Evolutionary conservation across 2,329 filamentous ascomycete genomes (phyloP).

Genomic region (Macroventuria anomochaeta): DNA sequence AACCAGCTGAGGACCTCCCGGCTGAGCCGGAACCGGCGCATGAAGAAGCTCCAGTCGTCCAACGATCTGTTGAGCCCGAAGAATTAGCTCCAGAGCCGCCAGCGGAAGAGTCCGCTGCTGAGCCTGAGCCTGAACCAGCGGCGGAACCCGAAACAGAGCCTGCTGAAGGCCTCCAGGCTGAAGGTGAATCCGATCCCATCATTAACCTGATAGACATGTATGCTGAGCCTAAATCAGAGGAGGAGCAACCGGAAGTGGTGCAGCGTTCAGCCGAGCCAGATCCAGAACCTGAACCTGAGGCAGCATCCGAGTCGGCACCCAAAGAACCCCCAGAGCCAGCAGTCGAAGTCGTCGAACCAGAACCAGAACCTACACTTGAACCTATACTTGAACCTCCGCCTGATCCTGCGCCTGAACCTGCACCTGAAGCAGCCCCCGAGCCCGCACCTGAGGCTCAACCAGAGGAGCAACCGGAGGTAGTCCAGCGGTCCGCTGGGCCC

Average conservation of each 20-base stretch:
- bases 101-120: slow-evolving; percentile 6
- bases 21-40: background rate
- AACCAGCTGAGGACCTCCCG: background rate
- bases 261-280: slow-evolving; percentile 4
- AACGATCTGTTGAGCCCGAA: background rate
- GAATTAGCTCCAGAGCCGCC: background rate
- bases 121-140: background rate
- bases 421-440: background rate
- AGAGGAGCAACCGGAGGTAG: slow-evolving; percentile 3
- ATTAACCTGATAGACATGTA: slow-evolving; percentile 4
- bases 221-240: slow-evolving; percentile 10
- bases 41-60: background rate
- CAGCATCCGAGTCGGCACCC: background rate
- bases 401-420: slow-evolving; percentile 2
- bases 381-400: too few species aligned
- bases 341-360: too few species aligned
- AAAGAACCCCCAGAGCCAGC: background rate
- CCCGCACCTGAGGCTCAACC: background rate
- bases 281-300: slow-evolving; percentile 1
- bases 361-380: slow-evolving; percentile 2
- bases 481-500: slow-evolving; percentile 10
- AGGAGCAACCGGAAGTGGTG: slow-evolving; percentile 8
- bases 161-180: slow-evolving; percentile 6
- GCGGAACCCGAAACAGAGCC: slow-evolving; percentile 1
- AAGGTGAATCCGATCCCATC: slow-evolving; percentile 2